phyloP scores from a whole-genome alignment of 192 early-diverging fungal species.

The Radiomyces spectabilis region DNA sequence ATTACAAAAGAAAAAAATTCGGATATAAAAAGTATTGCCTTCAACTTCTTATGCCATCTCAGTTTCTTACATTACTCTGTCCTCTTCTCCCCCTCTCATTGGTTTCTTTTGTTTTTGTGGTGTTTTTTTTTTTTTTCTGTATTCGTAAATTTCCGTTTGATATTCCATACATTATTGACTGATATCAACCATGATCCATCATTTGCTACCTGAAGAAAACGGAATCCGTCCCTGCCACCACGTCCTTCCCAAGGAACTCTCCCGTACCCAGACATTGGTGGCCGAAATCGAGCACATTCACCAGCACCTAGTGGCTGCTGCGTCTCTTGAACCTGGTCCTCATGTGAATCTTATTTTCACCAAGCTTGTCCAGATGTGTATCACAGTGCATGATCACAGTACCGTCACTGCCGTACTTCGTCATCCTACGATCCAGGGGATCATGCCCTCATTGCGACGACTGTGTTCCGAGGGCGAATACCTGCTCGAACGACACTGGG shows the following conservation, averaged over 20 bases:
- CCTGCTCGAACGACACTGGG: conserved; percentile 12
- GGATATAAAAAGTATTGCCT: no score
- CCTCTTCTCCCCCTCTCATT: no score
- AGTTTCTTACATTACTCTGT: no score
- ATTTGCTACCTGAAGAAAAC: background rate
- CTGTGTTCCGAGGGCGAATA: conserved; percentile 17
- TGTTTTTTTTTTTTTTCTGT: background rate
- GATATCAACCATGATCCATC: background rate
- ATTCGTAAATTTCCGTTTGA: background rate
- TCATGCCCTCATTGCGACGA: background rate
- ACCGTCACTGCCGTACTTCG: background rate
- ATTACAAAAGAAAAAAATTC: no score
- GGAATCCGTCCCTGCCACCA: background rate
- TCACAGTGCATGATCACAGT: background rate
- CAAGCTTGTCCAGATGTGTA: conserved; percentile 14
- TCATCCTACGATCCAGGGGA: background rate
- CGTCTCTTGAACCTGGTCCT: background rate
- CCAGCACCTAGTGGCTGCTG: background rate
- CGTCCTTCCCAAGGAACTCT: background rate
- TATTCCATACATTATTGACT: background rate
- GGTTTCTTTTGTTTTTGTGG: no score
- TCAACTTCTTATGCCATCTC: no score
- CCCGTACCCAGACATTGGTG: background rate
- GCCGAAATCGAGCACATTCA: conserved; percentile 4
- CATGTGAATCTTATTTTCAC: conserved; percentile 14